Base-by-base conservation (phyloP, 495 filamentous ascomycete genomes). In the Aspergillus saccharolyticus region DNA sequence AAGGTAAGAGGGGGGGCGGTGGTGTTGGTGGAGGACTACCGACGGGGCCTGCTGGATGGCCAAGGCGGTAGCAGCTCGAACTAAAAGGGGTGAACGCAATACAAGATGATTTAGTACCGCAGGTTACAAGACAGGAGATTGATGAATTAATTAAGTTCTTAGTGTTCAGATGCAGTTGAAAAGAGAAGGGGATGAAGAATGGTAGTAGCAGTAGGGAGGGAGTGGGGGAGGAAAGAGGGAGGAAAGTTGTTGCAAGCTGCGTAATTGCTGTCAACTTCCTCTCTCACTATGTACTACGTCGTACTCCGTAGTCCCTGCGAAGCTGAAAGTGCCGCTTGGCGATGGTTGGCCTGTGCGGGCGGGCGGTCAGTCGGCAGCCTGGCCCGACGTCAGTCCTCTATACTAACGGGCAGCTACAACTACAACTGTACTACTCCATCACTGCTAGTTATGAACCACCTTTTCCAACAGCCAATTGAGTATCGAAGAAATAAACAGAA, bases 11-110 rank as follows among this genome's bases (percentile, higher is more conserved):
- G n/a, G n/a, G n/a, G n/a, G n/a, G n/a, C n/a, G n/a, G n/a, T n/a
- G n/a, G n/a, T n/a, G 47, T 53, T 58, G 58, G 61, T 62, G 62
- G 59, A 60, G 33, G 43, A 61, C 63, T 57, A 70, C 70, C 33
- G 33, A 39, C 33, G 33, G 62, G 61, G 63, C 71, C 71, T 74
- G 56, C 71, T 74, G 56, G 61, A 68, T 61, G 53, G 58, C 60
- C 60, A 66, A 70, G 65, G 63, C 60, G 59, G 62, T 54, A 61
- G 55, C 55, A 56, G 58, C 39, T 60, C 22, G 28, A 47, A 49
- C n/a, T 24, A 39, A 30, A 57, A 19, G 28, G 44, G 46, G 47
- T 21, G 56, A 52, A 57, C 30, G 52, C 25, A n/a, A 58, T 50
- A n/a, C n/a, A n/a, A n/a, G 20, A 56, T 44, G 54, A 22, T 39